A percentile compares a stretch with the other conserved stretches of the same genome.
Conservation (phyloP, 768 basidiomycete species). For the Leccinum boreale region DNA sequence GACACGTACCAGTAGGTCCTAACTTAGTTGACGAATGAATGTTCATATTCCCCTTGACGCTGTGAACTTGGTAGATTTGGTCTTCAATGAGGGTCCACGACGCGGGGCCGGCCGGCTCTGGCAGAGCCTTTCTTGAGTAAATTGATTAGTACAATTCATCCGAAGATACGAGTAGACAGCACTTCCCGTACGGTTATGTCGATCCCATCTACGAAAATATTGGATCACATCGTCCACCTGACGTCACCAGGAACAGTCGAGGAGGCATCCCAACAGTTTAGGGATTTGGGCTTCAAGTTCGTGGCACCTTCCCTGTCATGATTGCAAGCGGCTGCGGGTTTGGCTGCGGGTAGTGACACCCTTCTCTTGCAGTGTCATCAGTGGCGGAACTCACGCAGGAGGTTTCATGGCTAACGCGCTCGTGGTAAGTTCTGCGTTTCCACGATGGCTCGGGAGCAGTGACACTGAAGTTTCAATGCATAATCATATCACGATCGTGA, state of each 20-base stretch:
- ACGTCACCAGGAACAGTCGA: slow-evolving; percentile 58
- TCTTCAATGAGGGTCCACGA: too few relatives aligned
- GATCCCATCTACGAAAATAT: slow-evolving; percentile 36
- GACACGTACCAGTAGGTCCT: too few relatives aligned
- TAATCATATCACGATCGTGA: neutral
- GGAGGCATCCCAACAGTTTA: slow-evolving; percentile 49
- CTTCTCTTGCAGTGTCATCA: slow-evolving; percentile 46
- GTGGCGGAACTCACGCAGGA: slow-evolving; percentile 62
- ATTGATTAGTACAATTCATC: neutral
- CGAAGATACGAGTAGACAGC: neutral
- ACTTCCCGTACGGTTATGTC: slow-evolving; percentile 14
- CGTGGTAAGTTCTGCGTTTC: slow-evolving; percentile 38
- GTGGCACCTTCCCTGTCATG: slow-evolving; percentile 8
- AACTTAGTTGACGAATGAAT: neutral
- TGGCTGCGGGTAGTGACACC: neutral
- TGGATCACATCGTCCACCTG: slow-evolving; percentile 75
- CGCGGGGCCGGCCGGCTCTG: neutral
- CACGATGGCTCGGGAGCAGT: neutral
- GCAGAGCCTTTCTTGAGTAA: neutral
- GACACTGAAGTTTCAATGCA: neutral
- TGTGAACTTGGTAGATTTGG: neutral
- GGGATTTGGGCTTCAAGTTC: slow-evolving; percentile 65
- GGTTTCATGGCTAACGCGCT: slow-evolving; percentile 66
- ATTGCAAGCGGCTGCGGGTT: neutral
- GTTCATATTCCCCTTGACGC: neutral